Evolutionary conservation across 441 rosid genomes (phyloP).

Genomic region (Erodium moschatum): DNA sequence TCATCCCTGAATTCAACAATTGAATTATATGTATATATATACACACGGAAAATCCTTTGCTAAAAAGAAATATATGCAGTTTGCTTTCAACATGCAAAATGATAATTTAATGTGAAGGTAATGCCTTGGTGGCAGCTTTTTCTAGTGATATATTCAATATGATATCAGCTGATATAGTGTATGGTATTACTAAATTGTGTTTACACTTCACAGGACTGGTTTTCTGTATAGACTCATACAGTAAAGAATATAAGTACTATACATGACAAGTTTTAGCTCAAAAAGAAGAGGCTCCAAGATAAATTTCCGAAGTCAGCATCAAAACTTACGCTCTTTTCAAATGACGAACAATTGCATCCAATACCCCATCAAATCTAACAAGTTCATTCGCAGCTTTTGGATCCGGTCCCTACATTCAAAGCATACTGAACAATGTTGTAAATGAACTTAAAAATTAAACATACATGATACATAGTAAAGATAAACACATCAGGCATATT

Average conservation of each 20-base stretch:
- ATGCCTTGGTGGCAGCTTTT: background rate
- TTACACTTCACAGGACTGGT: background rate
- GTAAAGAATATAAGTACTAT: background rate
- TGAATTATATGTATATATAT: background rate
- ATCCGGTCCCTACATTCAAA: slow-evolving; percentile 70
- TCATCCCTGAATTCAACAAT: slow-evolving; percentile 55
- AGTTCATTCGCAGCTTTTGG: slow-evolving; percentile 81
- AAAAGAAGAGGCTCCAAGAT: background rate
- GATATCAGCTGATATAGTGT: slow-evolving; percentile 1
- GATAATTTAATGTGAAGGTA: background rate
- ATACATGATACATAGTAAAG: background rate
- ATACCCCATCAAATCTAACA: slow-evolving; percentile 57
- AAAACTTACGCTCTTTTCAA: slow-evolving; percentile 60
- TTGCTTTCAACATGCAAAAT: background rate
- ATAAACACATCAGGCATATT: background rate
- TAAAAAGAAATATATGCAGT: background rate
- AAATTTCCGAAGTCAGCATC: background rate
- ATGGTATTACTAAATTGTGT: slow-evolving; percentile 1
- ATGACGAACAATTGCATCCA: slow-evolving; percentile 75
- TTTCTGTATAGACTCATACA: background rate
- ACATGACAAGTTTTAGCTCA: background rate
- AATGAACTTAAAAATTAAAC: slow-evolving; percentile 19
- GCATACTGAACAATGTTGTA: slow-evolving; percentile 26
- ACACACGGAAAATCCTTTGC: background rate
- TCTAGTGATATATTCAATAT: background rate